Conservation (phyloP, 345 rosid species). For the Acer yangbiense region DNA sequence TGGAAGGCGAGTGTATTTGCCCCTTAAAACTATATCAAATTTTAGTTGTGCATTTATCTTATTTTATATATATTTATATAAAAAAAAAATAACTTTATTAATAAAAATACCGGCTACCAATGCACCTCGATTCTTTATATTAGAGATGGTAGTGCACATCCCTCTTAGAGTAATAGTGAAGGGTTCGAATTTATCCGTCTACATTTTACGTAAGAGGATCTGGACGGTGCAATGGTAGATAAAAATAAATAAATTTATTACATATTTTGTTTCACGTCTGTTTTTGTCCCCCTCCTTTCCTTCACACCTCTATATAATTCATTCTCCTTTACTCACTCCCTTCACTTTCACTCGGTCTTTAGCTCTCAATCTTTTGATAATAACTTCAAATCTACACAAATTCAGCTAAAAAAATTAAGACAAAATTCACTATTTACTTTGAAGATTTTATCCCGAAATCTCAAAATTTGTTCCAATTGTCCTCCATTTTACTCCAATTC, state of each 20-base stretch:
- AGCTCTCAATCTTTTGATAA: background rate
- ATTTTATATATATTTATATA: too few species aligned
- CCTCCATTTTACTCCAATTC: background rate
- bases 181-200: too few species aligned
- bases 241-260: background rate
- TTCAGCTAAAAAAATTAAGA: background rate
- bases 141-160: too few species aligned
- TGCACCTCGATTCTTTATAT: too few species aligned
- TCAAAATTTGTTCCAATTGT: background rate
- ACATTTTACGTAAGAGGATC: too few species aligned
- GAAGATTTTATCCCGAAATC: background rate
- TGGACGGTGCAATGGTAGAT: too few species aligned
- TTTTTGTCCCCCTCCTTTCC: background rate
- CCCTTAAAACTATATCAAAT: too few species aligned
- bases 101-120: background rate
- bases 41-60: too few species aligned
- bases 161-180: too few species aligned
- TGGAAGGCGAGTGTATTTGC: too few species aligned
- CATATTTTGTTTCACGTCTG: background rate
- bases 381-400: background rate
- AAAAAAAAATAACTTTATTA: background rate
- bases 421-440: too few species aligned
- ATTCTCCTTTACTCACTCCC: background rate
- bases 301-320: background rate
- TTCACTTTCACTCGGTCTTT: background rate